phyloP scores from a whole-genome alignment of 2,329 filamentous ascomycete species.

The Sarocladiaceae sp. region DNA sequence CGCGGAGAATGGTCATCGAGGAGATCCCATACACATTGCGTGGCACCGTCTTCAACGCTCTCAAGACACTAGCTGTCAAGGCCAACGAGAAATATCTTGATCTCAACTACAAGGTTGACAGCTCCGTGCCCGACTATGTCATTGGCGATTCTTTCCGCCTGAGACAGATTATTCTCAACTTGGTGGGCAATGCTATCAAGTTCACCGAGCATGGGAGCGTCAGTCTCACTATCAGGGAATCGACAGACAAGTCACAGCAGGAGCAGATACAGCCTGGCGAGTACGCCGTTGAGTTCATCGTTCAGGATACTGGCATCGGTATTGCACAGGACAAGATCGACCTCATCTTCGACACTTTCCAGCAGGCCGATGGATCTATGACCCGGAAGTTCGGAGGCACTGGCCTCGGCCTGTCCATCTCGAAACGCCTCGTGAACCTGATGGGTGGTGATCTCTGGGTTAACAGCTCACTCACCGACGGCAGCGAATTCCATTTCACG shows the following conservation, averaged over 20 bases:
- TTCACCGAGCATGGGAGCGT: slow-evolving; percentile 97
- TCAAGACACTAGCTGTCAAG: slow-evolving; percentile 95
- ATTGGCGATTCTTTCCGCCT: slow-evolving; percentile 95
- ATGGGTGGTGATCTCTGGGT: slow-evolving; percentile 98
- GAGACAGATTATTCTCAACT: slow-evolving; percentile 91
- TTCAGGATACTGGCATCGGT: slow-evolving; percentile 93
- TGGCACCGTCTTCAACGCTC: slow-evolving; percentile 91
- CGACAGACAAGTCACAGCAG: slow-evolving; percentile 43
- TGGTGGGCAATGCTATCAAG: slow-evolving; percentile 98
- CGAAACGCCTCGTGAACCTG: slow-evolving; percentile 86
- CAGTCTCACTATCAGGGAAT: slow-evolving; percentile 77
- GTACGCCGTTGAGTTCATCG: slow-evolving; percentile 92
- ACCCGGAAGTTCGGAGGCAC: slow-evolving; percentile 95
- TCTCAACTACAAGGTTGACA: slow-evolving; percentile 88
- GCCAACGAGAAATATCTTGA: slow-evolving; percentile 94
- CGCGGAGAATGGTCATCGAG: slow-evolving; percentile 96
- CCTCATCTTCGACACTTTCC: slow-evolving; percentile 97
- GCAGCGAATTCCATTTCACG: slow-evolving; percentile 94
- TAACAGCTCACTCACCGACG: slow-evolving; percentile 82
- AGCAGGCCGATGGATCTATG: slow-evolving; percentile 95
- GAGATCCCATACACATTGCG: slow-evolving; percentile 94
- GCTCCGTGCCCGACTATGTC: slow-evolving; percentile 88
- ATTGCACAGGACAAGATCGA: slow-evolving; percentile 94
- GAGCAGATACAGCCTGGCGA: slow-evolving; percentile 63
- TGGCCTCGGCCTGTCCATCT: slow-evolving; percentile 88